Conservation (phyloP, 192 early-diverging fungal species). For the Spinellus fusiger region DNA sequence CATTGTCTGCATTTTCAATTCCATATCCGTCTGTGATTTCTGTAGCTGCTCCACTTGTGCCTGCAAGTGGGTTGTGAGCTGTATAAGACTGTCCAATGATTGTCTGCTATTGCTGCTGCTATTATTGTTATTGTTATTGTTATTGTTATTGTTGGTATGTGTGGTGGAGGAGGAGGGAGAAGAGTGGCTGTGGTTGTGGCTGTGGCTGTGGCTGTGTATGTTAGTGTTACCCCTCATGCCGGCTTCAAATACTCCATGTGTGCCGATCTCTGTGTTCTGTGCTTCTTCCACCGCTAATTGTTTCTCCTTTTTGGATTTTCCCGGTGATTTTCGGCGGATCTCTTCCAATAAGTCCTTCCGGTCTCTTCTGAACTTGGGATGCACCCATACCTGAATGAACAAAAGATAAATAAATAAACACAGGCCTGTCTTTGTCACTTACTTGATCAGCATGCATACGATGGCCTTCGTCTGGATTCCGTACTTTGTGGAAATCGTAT, state of each 20-base stretch:
- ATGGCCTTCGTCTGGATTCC: constrained; percentile 42
- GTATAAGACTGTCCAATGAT: background rate
- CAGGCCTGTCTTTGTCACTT: background rate
- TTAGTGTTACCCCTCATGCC: too few species aligned
- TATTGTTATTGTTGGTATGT: too few species aligned
- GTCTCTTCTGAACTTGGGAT: constrained; percentile 58
- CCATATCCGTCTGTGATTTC: background rate
- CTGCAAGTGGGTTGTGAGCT: constrained; percentile 3
- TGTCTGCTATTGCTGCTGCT: too few species aligned
- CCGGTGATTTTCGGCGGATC: constrained; percentile 39
- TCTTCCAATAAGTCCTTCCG: constrained; percentile 49
- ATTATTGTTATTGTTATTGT: too few species aligned
- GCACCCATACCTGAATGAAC: constrained; percentile 57
- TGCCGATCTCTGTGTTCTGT: background rate
- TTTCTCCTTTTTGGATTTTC: constrained; percentile 7
- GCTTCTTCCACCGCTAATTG: background rate
- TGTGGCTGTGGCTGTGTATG: too few species aligned
- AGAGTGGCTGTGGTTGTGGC: too few species aligned
- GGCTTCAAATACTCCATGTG: too few species aligned
- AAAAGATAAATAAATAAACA: constrained; percentile 12
- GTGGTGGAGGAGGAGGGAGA: too few species aligned
- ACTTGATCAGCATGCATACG: constrained; percentile 51
- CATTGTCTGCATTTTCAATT: background rate
- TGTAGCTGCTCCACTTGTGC: constrained; percentile 8
- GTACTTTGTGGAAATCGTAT: constrained; percentile 75